phyloP scores from a whole-genome alignment of 2,329 filamentous ascomycete species.

The Colletotrichum orbiculare region DNA sequence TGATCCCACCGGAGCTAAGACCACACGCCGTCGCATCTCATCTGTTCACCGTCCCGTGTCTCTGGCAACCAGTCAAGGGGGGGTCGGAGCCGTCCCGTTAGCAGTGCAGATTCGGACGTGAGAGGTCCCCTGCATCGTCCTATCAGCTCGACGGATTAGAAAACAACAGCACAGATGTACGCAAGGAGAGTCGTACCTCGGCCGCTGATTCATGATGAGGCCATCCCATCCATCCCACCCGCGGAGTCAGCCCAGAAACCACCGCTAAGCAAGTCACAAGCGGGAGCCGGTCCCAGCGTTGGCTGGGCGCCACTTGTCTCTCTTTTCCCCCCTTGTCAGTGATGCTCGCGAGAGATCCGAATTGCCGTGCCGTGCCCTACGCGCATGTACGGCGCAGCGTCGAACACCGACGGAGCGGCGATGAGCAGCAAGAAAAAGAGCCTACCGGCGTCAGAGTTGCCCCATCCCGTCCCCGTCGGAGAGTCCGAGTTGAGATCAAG shows the following conservation, averaged over 20 bases:
- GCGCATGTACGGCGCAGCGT: too few species aligned
- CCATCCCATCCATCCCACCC: constrained; percentile 5
- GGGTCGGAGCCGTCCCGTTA: background rate
- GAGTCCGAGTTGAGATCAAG: too few species aligned
- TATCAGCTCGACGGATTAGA: constrained; percentile 3
- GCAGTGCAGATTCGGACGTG: constrained; percentile 8
- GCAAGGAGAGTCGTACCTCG: background rate
- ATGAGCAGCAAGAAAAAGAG: too few species aligned
- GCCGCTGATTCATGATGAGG: background rate
- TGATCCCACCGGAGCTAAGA: background rate
- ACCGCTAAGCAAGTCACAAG: background rate
- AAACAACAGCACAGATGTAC: background rate
- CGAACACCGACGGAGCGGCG: too few species aligned
- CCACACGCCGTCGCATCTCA: too few species aligned
- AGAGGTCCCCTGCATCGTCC: background rate
- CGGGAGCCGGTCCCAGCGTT: background rate
- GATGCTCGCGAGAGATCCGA: too few species aligned
- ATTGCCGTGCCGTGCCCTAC: too few species aligned
- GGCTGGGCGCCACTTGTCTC: too few species aligned
- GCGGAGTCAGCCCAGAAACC: constrained; percentile 8
- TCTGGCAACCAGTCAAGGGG: constrained; percentile 8
- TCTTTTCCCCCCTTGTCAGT: too few species aligned
- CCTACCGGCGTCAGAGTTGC: too few species aligned
- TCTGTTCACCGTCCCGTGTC: constrained; percentile 3
- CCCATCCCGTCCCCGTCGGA: too few species aligned